These are phyloP conservation scores for Backusella macrospora DNA, from an alignment of 192 early-diverging fungal species.

Conservation along the genomic window DNA sequence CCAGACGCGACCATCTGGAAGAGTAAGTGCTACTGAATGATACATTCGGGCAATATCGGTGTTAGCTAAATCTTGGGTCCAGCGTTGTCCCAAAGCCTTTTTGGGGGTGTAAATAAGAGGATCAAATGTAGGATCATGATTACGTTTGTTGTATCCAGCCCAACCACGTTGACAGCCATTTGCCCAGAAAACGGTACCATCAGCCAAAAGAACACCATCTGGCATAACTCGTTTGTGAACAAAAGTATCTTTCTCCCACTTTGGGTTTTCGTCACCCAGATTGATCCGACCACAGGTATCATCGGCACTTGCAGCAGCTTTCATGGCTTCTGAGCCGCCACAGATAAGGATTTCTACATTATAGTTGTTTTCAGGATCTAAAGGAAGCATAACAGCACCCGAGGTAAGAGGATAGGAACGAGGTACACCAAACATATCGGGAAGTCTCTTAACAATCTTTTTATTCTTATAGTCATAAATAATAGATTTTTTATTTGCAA, in stretches of 20 bases:
- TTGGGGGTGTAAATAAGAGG: slow-evolving; percentile 58
- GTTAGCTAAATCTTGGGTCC: slow-evolving; percentile 44
- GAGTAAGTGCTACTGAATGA: slow-evolving; percentile 54
- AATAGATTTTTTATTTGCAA: slow-evolving; percentile 56
- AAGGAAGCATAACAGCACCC: slow-evolving; percentile 54
- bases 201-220: slow-evolving; percentile 50
- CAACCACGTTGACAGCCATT: slow-evolving; percentile 60
- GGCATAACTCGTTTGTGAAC: slow-evolving; percentile 50
- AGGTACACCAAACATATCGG: slow-evolving; percentile 47
- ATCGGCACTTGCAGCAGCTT: slow-evolving; percentile 35
- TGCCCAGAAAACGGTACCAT: slow-evolving; percentile 54
- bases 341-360: slow-evolving; percentile 59
- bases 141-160: slow-evolving; percentile 46
- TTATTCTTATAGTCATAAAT: slow-evolving; percentile 53
- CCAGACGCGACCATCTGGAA: slow-evolving; percentile 61
- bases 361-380: slow-evolving; percentile 59
- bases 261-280: slow-evolving; percentile 37
- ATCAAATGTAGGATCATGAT: slow-evolving; percentile 50
- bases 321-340: slow-evolving; percentile 51
- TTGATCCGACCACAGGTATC: slow-evolving; percentile 52
- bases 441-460: slow-evolving; percentile 37
- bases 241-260: slow-evolving; percentile 56
- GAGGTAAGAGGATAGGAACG: slow-evolving; percentile 62
- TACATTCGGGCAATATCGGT: slow-evolving; percentile 67
- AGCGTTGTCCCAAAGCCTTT: slow-evolving; percentile 44